phyloP scores from a whole-genome alignment of 345 rosid genomes.

The Syzygium oleosum region DNA sequence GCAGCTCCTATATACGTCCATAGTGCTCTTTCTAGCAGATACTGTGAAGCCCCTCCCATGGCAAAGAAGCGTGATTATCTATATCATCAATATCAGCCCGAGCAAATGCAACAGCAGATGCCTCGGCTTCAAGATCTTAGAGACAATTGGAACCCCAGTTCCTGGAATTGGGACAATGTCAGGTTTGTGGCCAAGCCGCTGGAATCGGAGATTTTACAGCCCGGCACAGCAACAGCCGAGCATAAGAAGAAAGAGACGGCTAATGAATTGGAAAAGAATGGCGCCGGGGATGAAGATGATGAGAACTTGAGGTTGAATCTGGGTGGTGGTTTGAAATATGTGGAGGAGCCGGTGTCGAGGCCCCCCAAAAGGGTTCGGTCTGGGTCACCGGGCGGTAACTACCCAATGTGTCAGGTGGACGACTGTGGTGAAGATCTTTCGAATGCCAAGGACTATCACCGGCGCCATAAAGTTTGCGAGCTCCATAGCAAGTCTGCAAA shows the following conservation, averaged over 20 bases:
- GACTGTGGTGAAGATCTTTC: constrained; percentile 71
- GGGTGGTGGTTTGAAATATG: constrained; percentile 35
- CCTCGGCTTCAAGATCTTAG: constrained; percentile 11
- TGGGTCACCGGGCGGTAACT: constrained; percentile 62
- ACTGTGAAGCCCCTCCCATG: constrained; percentile 31
- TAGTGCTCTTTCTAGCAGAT: constrained; percentile 33
- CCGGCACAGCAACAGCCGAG: constrained; percentile 13
- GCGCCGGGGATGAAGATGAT: constrained; percentile 20
- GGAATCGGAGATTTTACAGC: constrained; percentile 26
- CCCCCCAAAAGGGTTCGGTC: constrained; percentile 67
- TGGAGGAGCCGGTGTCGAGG: constrained; percentile 43
- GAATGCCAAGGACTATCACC: constrained; percentile 79
- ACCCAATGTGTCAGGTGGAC: constrained; percentile 87
- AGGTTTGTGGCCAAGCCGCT: constrained; percentile 57
- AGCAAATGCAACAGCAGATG: constrained; percentile 14
- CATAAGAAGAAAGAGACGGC: constrained; percentile 10
- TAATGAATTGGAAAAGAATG: constrained; percentile 8
- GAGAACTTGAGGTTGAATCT: constrained; percentile 68
- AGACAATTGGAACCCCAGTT: constrained; percentile 59
- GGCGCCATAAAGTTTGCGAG: constrained; percentile 88
- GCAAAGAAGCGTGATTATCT: constrained; percentile 61
- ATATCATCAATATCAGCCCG: constrained; percentile 21
- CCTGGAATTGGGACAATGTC: constrained; percentile 80
- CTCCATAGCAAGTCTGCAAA: constrained; percentile 76
- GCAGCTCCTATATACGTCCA: constrained; percentile 57